Evolutionary conservation across 192 early-diverging fungal genomes (phyloP), one percentile per base, ranked within the genome.

Genomic region (Linnemannia zychae): DNA sequence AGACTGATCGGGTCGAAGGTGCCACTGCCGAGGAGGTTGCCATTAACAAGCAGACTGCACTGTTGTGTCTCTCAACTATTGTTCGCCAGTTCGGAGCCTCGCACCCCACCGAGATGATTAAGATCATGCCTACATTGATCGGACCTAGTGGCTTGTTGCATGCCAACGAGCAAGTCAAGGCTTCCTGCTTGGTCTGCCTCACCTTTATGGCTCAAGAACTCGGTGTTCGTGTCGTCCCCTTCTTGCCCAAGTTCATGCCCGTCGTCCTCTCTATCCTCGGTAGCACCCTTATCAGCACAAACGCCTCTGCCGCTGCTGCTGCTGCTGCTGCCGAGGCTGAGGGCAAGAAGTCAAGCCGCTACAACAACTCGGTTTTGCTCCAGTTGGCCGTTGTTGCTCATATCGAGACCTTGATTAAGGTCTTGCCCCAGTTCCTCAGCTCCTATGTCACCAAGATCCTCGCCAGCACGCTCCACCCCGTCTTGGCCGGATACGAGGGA

Each of bases 181-280:
- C 88, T 7, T 88, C 88, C 0, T 90, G 89, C 84, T 67, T 96
- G 67, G 92, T 92, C 34, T 92, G 91, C 77, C 71, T 96, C 17
- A 89, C 93, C 9, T 84, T 93, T 33, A 84, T 92, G 67, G 88
- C 92, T 84, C 88, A 89, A 68, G 93, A 94, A 74, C 90, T 98
- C 33, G 96, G 96, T 33, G 82, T 96, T 57, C 93, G 96, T 44
- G 88, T 94, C 22, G 91, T 98, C 20, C 95, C 97, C 9, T 90
- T 87, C 79, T 83, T 99, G 74, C 95, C 96, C 72, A 94, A 95
- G 87, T 95, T 96, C 67, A 93, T 99, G 91, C 96, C 95, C 38
- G 72, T 89, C 31, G 90, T 97, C 22, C 88, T 97, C 52, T 89
- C 93, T 46, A 90, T 91, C 63, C 76, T 94, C 66, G 78, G 77